These are phyloP conservation scores for Ustilago trichophora DNA, from an alignment of 1,284 basidiomycete species.

Conservation along the genomic window DNA sequence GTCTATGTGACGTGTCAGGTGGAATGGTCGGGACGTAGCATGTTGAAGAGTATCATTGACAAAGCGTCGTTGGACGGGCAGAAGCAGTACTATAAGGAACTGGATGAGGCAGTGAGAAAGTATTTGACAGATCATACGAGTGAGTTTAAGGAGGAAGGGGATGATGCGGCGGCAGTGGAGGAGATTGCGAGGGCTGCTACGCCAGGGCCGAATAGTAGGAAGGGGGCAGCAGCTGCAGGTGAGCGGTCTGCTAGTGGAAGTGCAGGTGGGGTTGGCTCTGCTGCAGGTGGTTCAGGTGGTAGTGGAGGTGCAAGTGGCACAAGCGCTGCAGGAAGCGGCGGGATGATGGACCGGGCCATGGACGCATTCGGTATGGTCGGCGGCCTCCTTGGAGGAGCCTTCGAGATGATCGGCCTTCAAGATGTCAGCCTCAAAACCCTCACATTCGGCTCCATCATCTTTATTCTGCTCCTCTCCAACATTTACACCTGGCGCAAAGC, in stretches of 20 bases:
- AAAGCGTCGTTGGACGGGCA: slow-evolving; percentile 93
- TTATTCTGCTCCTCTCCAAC: slow-evolving; percentile 66
- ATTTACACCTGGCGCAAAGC: slow-evolving; percentile 46
- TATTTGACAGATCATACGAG: slow-evolving; percentile 88
- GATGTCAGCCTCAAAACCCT: slow-evolving; percentile 44
- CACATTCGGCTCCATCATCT: slow-evolving; percentile 56
- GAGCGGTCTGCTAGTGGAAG: too few relatives aligned
- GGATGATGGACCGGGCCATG: slow-evolving; percentile 11
- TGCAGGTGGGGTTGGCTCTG: too few relatives aligned
- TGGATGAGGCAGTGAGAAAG: slow-evolving; percentile 77
- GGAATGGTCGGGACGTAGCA: slow-evolving; percentile 95
- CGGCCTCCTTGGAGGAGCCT: slow-evolving; percentile 37
- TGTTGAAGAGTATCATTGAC: slow-evolving; percentile 96
- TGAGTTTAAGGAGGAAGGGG: slow-evolving; percentile 87
- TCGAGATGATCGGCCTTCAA: slow-evolving; percentile 34
- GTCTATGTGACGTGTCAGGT: slow-evolving; percentile 89
- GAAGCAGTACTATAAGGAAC: slow-evolving; percentile 83
- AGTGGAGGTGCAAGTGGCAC: background rate
- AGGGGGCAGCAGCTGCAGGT: slow-evolving; percentile 16
- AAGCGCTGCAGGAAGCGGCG: slow-evolving; percentile 3
- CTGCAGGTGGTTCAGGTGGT: too few relatives aligned
- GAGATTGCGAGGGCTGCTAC: slow-evolving; percentile 51
- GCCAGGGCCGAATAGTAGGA: slow-evolving; percentile 24
- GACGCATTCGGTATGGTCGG: slow-evolving; percentile 39
- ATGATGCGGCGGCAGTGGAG: slow-evolving; percentile 68